These are phyloP conservation scores for Nevesoporus exiguus DNA, from an alignment of 768 basidiomycete species.

Conservation along the genomic window DNA sequence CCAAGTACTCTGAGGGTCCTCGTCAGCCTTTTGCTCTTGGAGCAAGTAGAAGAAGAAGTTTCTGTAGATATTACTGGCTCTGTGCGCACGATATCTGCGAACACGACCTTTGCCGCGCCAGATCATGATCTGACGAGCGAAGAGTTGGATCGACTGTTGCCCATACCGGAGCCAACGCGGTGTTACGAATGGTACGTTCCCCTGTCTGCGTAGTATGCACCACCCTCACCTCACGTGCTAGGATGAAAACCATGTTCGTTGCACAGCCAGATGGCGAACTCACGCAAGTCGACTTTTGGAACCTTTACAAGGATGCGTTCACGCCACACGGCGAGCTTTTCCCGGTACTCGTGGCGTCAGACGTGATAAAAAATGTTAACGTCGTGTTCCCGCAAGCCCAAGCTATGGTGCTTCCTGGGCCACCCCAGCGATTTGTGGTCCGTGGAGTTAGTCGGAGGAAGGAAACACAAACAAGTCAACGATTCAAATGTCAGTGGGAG, in stretches of 20 bases:
- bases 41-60: slow-evolving; percentile 69
- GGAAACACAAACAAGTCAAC: slow-evolving; percentile 52
- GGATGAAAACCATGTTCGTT: slow-evolving; percentile 92
- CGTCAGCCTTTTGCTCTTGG: slow-evolving; percentile 60
- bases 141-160: slow-evolving; percentile 58
- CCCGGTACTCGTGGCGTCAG: slow-evolving; percentile 75
- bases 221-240: slow-evolving; percentile 31
- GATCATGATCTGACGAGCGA: slow-evolving; percentile 69
- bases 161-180: slow-evolving; percentile 67
- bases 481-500: slow-evolving; percentile 78
- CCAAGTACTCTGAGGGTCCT: slow-evolving; percentile 65
- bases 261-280: slow-evolving; percentile 73
- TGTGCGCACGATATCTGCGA: slow-evolving; percentile 56
- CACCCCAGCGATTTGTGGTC: slow-evolving; percentile 78
- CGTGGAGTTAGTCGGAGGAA: slow-evolving; percentile 76
- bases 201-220: neutral
- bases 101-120: slow-evolving; percentile 42
- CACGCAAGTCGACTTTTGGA: slow-evolving; percentile 96
- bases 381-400: slow-evolving; percentile 80
- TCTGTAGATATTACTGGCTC: slow-evolving; percentile 59
- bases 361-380: slow-evolving; percentile 92
- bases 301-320: slow-evolving; percentile 84
- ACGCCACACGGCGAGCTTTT: slow-evolving; percentile 52
- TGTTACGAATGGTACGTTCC: slow-evolving; percentile 74
- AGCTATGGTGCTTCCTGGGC: slow-evolving; percentile 79